Evolutionary conservation across 2,329 filamentous ascomycete genomes (phyloP).

Genomic region (Ramichloridium luteum): DNA sequence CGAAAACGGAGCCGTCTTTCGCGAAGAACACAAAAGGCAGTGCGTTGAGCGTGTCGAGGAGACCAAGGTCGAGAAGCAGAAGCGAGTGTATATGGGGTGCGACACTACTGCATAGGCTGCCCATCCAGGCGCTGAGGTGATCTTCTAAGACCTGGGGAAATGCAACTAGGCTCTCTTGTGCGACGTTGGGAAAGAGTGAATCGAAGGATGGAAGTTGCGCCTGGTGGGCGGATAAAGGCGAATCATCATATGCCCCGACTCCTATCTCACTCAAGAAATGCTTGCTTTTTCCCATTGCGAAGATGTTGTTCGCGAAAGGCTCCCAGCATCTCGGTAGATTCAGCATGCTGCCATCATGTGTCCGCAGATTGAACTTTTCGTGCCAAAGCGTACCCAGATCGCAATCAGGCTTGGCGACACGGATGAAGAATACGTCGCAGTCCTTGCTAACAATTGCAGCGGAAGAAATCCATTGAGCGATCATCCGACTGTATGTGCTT

Average conservation of each 20-base stretch:
- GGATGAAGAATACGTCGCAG: slow-evolving; percentile 63
- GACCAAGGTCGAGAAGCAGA: slow-evolving; percentile 56
- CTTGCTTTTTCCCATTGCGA: slow-evolving; percentile 79
- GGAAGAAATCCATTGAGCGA: slow-evolving; percentile 72
- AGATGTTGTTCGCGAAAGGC: slow-evolving; percentile 57
- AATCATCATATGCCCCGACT: no score
- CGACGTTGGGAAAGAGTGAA: slow-evolving; percentile 2
- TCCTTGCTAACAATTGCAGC: slow-evolving; percentile 48
- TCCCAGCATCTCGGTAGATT: slow-evolving; percentile 66
- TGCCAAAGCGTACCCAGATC: slow-evolving; percentile 62
- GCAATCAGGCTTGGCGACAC: slow-evolving; percentile 40
- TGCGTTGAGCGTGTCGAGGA: slow-evolving; percentile 52
- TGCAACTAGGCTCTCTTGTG: slow-evolving; percentile 29
- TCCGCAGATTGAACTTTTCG: slow-evolving; percentile 56
- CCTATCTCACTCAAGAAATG: slow-evolving; percentile 61
- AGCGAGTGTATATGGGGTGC: slow-evolving; percentile 52
- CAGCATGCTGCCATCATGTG: slow-evolving; percentile 45
- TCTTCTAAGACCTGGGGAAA: slow-evolving; percentile 64
- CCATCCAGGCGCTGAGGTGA: slow-evolving; percentile 65
- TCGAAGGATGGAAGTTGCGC: slow-evolving; percentile 5
- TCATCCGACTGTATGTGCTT: slow-evolving; percentile 66
- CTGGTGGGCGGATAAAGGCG: neutral
- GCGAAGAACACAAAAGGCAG: slow-evolving; percentile 66
- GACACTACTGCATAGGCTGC: slow-evolving; percentile 58
- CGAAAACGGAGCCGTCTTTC: slow-evolving; percentile 56